phyloP scores from a whole-genome alignment of 306 rosid genomes.

The Abrus pulchellus region DNA sequence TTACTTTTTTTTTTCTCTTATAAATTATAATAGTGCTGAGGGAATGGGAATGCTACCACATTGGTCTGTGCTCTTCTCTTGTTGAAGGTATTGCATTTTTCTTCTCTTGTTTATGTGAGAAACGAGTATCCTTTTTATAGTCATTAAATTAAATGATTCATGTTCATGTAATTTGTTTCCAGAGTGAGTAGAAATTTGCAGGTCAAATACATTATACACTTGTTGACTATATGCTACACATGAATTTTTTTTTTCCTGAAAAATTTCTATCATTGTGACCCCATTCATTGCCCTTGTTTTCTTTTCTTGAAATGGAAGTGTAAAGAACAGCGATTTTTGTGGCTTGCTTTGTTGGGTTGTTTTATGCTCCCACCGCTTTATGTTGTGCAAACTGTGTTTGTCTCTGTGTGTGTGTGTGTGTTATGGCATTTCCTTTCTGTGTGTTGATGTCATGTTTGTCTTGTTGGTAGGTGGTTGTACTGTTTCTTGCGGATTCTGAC shows the following conservation, averaged over 20 bases:
- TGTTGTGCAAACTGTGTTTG: not conserved
- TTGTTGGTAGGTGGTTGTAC: slow-evolving; percentile 39
- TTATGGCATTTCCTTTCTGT: not conserved
- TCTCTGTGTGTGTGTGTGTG: not conserved
- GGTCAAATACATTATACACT: not conserved
- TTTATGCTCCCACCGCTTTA: slow-evolving; percentile 12
- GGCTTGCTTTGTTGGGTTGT: slow-evolving; percentile 14
- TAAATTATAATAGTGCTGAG: slow-evolving; percentile 26
- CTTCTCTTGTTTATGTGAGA: not conserved
- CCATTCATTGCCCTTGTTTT: slow-evolving; percentile 14
- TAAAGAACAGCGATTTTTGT: slow-evolving; percentile 7
- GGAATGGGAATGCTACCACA: slow-evolving; percentile 35
- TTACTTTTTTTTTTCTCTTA: not conserved
- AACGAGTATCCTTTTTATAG: not conserved
- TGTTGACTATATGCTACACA: slow-evolving; percentile 1
- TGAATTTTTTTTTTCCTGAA: not conserved
- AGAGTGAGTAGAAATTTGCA: not conserved
- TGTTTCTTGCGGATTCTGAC: slow-evolving; percentile 39
- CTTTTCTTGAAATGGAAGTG: slow-evolving; percentile 22
- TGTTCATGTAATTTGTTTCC: not conserved
- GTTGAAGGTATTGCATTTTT: slow-evolving; percentile 50
- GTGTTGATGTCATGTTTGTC: slow-evolving; percentile 34
- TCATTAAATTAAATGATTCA: not conserved
- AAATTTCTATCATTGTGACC: slow-evolving; percentile 14
- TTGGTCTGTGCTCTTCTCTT: slow-evolving; percentile 18